Percentiles rank a stretch among this genome's conserved stretches.
Conservation (phyloP, 2,329 filamentous ascomycete species). For the Ceratocystis eucalypticola region DNA sequence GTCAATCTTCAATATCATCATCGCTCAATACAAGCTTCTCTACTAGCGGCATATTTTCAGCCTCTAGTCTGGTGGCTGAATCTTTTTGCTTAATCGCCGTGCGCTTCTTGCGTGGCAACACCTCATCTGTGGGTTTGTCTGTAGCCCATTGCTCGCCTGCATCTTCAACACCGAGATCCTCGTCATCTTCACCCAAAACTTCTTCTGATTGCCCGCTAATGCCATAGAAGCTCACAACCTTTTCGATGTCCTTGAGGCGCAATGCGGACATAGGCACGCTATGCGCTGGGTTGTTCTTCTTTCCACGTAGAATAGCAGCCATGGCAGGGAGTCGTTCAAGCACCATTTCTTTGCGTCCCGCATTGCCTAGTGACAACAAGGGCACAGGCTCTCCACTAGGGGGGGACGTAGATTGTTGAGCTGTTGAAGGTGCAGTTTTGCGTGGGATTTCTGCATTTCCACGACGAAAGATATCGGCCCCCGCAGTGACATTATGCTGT, state of each 20-base stretch:
- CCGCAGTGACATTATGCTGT: slow-evolving; percentile 30
- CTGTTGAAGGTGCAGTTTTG: slow-evolving; percentile 21
- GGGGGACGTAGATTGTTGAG: slow-evolving; percentile 4
- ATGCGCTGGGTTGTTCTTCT: slow-evolving; percentile 25
- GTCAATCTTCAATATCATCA: slow-evolving; percentile 66
- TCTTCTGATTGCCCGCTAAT: slow-evolving; percentile 29
- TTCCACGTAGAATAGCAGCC: slow-evolving; percentile 45
- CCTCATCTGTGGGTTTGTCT: slow-evolving; percentile 44
- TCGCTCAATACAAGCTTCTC: slow-evolving; percentile 63
- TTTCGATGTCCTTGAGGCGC: slow-evolving; percentile 47
- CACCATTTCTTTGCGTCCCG: slow-evolving; percentile 59
- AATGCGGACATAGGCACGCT: slow-evolving; percentile 21
- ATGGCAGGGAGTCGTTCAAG: slow-evolving; percentile 82
- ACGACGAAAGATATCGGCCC: slow-evolving; percentile 38
- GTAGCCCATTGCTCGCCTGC: slow-evolving; percentile 40
- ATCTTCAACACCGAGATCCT: slow-evolving; percentile 26
- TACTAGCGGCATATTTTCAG: slow-evolving; percentile 32
- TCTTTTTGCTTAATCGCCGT: slow-evolving; percentile 28
- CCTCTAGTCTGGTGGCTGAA: slow-evolving; percentile 25
- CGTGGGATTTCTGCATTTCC: slow-evolving; percentile 24
- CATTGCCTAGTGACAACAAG: slow-evolving; percentile 47
- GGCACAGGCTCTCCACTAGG: slow-evolving; percentile 26
- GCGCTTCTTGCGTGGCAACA: slow-evolving; percentile 36
- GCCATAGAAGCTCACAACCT: slow-evolving; percentile 53
- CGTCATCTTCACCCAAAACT: slow-evolving; percentile 27